Evolutionary conservation across 495 filamentous ascomycete species (phyloP), one percentile per base, ranked within the genome.

Genomic region (Friedmanniomyces simplex): DNA sequence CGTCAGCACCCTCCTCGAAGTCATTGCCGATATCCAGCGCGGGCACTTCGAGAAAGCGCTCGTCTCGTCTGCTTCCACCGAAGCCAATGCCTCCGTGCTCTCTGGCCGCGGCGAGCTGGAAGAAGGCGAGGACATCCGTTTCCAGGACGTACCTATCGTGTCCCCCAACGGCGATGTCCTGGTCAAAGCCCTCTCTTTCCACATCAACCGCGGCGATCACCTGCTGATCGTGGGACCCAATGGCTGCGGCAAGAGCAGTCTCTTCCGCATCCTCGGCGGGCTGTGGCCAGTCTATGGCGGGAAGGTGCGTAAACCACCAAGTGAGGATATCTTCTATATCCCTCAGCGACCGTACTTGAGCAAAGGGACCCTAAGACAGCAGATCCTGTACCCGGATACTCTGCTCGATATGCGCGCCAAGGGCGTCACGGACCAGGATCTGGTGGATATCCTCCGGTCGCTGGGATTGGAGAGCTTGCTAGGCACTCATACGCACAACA

Each of bases 201-300:
- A 81, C 36, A 87, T 98, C 65, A 78, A 82, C 48, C 84, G 83
- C 0, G 87, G 89, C 52, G 87, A 94, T 50, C 94, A 98, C 65
- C 82, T 98, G 11, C 79, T 98, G 36, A 94, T 98, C 47, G 87
- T 96, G 25, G 93, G 93, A 1, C 93, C 93, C 18, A 98, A 98
- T 68, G 93, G 93, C 22, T 98, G 93, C 70, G 93, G 93, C 41
- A 98, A 98, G 70, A 95, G 88, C 0, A 90, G 85, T 20, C 80
- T 98, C 4, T 98, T 98, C 76, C 82, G 93, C 25, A 98, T 98
- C 66, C 79, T 98, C 34, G 93, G 93, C 50, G 93, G 93, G 8
- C 79, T 98, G 0, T 98, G 93, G 93, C 93, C 93, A n/a, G 94
- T 97, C 32, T 97, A 97, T 71, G 93, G 93, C 56, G 93, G 93